Conservation (phyloP, 2,329 filamentous ascomycete genomes). For the Pseudopyrenochaeta lycopersici region DNA sequence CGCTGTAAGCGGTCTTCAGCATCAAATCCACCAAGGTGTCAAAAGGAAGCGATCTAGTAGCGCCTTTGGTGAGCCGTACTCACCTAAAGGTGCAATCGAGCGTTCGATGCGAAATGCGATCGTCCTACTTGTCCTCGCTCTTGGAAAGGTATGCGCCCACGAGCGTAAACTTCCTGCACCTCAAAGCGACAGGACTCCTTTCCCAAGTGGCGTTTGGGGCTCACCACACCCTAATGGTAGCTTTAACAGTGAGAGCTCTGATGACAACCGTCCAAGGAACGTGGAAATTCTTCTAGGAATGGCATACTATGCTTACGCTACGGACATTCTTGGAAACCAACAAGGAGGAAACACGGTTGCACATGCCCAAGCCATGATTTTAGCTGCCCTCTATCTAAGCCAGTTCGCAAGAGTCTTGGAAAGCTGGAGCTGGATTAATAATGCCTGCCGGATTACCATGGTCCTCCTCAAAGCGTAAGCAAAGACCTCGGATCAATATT, state of each 20-base stretch:
- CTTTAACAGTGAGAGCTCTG: conserved; percentile 35
- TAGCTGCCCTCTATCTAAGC: conserved; percentile 88
- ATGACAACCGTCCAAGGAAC: conserved; percentile 62
- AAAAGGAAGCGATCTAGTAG: conserved; percentile 49
- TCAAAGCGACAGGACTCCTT: conserved; percentile 57
- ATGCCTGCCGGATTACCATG: conserved; percentile 68
- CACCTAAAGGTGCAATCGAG: conserved; percentile 33
- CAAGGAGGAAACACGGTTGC: conserved; percentile 80
- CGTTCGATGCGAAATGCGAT: conserved; percentile 70
- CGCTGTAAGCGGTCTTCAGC: conserved; percentile 15
- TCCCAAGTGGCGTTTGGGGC: conserved; percentile 30
- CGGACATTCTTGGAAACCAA: conserved; percentile 84
- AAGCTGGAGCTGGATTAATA: conserved; percentile 76
- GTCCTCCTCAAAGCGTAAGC: conserved; percentile 76
- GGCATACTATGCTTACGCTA: conserved; percentile 87
- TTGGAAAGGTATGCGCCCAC: conserved; percentile 81
- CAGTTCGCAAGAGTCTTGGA: conserved; percentile 88
- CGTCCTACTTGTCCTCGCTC: conserved; percentile 80
- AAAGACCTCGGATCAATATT: neutral
- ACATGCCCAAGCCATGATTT: conserved; percentile 83
- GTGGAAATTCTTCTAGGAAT: conserved; percentile 88
- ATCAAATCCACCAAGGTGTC: conserved; percentile 34
- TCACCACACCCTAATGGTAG: conserved; percentile 53
- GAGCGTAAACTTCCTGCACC: conserved; percentile 63
- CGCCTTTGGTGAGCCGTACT: conserved; percentile 34